Evolutionary conservation across 805 yeast genomes (phyloP), one percentile per base, ranked within the genome.

Genomic region (Grigorovia yakushimaensis): DNA sequence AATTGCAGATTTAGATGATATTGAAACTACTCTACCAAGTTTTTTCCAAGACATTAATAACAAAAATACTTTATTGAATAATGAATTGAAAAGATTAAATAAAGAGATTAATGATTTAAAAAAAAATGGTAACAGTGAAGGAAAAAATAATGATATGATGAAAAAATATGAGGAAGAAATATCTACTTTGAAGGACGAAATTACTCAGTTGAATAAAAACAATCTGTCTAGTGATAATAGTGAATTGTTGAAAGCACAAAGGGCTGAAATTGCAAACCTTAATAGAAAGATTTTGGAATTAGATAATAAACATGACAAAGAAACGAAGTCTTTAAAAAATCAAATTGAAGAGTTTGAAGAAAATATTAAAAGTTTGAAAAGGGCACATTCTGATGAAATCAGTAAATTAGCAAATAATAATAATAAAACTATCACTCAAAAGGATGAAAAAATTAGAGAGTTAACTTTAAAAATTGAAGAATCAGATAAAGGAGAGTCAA

Each of bases 1-100:
- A 0, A 74, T 86, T 44, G 73, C 84, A 1, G 75, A 82, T 35
- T 78, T 93, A 20, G 68, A 82, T 0, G 96, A 91, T 58, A 78
- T 83, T 1, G 85, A 79, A 9, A 83, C 77, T 6, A 69, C 77
- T 7, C 68, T 91, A 38, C 78, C 80, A 33, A 88, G 82, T 39
- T 89, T 81, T 62, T 72, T 91, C 44, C 70, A 73, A 37, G 81
- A 84, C 27, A 62, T 85, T 44, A 74, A 73, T 19, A 72, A 77
- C 44, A 84, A 84, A 57, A 78, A 76, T 30, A 70, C 69, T 1
- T 61, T 89, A 67, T 69, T 83, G 49, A 78, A 74, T 54, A 74
- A 72, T 1, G 97, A 91, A 59, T 66, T 89, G 57, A 72, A 81
- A 46, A 71, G 74, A 27, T 58, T 75, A 5, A 54, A 55, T 11